A percentile compares a stretch with the other conserved stretches of the same genome.
These are phyloP conservation scores for Astrephomene gubernaculifera DNA, from an alignment of 139 green algal genomes.

Conservation along the genomic window DNA sequence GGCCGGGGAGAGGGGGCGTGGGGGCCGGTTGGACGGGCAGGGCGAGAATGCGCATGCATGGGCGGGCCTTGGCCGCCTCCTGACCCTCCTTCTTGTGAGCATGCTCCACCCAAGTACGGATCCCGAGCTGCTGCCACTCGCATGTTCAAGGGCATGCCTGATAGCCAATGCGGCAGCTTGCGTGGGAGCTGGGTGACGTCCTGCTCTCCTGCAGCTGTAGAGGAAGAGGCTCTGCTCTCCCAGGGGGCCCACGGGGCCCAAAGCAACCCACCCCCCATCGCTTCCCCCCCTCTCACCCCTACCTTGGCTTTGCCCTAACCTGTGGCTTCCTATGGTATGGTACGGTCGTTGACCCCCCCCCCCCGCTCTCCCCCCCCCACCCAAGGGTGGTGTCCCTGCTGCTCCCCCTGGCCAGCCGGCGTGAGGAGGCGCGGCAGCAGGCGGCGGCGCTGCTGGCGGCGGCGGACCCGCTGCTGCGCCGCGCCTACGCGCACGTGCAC, in stretches of 20 bases:
- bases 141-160: neutral
- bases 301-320: neutral
- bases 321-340: neutral
- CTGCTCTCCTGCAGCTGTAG: too few species aligned
- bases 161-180: neutral
- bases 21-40: too few species aligned
- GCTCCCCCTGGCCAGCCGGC: neutral
- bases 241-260: too few species aligned
- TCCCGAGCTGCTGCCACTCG: neutral
- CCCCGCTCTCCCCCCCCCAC: too few species aligned
- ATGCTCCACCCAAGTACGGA: too few species aligned
- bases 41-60: neutral
- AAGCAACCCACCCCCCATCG: neutral
- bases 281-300: neutral
- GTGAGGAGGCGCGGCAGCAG: neutral
- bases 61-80: neutral
- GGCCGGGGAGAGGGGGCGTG: too few species aligned
- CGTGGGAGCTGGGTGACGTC: neutral
- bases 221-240: too few species aligned
- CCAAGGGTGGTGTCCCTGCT: neutral
- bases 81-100: too few species aligned
- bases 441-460: neutral
- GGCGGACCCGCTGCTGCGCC: constrained; percentile 26
- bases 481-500: constrained; percentile 51
- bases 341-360: too few species aligned